phyloP scores from a whole-genome alignment of 2,329 filamentous ascomycete genomes.

The Cadophora malorum region DNA sequence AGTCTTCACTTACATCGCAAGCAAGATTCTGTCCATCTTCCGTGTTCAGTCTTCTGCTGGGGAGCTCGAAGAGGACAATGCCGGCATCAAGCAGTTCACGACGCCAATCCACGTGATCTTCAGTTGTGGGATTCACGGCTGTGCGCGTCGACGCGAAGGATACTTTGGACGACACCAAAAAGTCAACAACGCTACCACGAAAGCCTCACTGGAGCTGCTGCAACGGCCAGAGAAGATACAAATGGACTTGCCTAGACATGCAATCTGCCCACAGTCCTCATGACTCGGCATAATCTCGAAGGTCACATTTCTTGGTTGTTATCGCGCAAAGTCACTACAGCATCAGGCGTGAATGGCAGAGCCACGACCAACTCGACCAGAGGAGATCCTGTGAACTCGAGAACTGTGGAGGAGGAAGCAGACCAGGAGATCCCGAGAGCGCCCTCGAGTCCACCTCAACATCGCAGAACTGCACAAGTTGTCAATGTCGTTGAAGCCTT shows the following conservation, averaged over 20 bases:
- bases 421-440: conserved; percentile 22
- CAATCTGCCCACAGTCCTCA: conserved; percentile 38
- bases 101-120: background rate
- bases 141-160: conserved; percentile 19
- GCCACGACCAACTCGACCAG: conserved; percentile 19
- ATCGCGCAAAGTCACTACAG: conserved; percentile 39
- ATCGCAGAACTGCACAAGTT: conserved; percentile 26
- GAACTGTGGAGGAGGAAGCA: conserved; percentile 27
- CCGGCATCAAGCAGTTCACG: background rate
- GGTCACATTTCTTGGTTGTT: conserved; percentile 46
- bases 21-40: background rate
- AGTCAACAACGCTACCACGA: conserved; percentile 26
- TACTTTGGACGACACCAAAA: background rate
- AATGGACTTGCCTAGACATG: conserved; percentile 37
- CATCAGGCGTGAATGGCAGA: conserved; percentile 31
- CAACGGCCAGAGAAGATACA: conserved; percentile 28
- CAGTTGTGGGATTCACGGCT: background rate
- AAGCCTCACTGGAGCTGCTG: conserved; percentile 4
- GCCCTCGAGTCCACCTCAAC: conserved; percentile 26
- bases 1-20: background rate
- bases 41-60: background rate
- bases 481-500: conserved; percentile 39
- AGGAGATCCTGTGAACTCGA: conserved; percentile 17
- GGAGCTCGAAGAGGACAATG: background rate
- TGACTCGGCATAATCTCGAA: conserved; percentile 47